phyloP scores from a whole-genome alignment of 352 stramenopile genomes.

The Phytophthora chlamydospora region DNA sequence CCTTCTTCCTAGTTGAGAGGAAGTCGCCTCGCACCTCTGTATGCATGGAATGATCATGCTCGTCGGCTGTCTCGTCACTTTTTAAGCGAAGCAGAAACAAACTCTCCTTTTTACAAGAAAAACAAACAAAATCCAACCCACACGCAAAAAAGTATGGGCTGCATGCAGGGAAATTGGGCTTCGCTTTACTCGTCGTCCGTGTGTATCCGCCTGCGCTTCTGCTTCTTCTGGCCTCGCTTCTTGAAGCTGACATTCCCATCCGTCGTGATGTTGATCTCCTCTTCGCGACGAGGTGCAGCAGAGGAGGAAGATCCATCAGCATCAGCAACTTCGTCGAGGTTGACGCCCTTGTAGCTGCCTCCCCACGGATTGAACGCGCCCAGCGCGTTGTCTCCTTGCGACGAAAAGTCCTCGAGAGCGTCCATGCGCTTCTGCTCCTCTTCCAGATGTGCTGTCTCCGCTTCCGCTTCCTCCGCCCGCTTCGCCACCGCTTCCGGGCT shows the following conservation, averaged over 20 bases:
- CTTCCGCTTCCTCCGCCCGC: conserved; percentile 52
- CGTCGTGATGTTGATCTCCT: conserved; percentile 63
- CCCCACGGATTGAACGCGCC: conserved; percentile 86
- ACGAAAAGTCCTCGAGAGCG: conserved; percentile 67
- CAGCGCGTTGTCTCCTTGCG: conserved; percentile 75
- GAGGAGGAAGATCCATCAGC: background rate
- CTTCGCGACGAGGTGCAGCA: conserved; percentile 32
- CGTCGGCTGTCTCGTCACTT: conserved; percentile 29
- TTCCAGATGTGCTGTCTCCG: conserved; percentile 36
- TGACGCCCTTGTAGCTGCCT: conserved; percentile 84
- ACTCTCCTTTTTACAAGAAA: conserved; percentile 22
- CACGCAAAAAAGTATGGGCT: conserved; percentile 23
- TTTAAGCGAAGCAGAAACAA: conserved; percentile 30
- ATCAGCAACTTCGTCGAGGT: conserved; percentile 49
- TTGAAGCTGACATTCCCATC: conserved; percentile 75
- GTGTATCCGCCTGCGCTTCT: conserved; percentile 67
- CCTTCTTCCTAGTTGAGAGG: conserved; percentile 28
- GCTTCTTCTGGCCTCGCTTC: conserved; percentile 69
- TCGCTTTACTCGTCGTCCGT: conserved; percentile 53
- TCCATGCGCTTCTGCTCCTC: conserved; percentile 65
- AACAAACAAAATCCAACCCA: conserved; percentile 40
- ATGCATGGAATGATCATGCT: conserved; percentile 27
- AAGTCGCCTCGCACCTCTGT: conserved; percentile 19
- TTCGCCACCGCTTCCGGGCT: conserved; percentile 66
- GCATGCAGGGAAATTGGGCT: background rate